A percentile compares a stretch with the other conserved stretches of the same genome.
These are phyloP conservation scores for Alnus glutinosa DNA, from an alignment of 306 rosid genomes.

Conservation along the genomic window DNA sequence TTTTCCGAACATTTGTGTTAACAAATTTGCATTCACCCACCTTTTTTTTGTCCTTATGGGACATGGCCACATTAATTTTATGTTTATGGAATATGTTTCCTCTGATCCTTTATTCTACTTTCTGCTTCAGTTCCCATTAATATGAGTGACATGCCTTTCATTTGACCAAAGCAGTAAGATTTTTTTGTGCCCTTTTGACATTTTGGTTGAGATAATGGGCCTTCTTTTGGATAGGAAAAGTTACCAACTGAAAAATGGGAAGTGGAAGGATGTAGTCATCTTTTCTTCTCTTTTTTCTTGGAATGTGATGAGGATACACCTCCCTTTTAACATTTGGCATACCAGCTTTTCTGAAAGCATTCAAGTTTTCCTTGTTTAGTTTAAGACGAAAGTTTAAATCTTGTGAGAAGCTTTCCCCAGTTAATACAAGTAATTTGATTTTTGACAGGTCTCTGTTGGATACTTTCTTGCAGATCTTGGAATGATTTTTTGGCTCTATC, in stretches of 20 bases:
- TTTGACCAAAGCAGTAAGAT: background rate
- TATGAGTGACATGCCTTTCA: background rate
- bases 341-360: background rate
- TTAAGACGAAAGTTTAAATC: background rate
- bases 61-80: background rate
- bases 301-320: background rate
- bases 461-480: slow-evolving; percentile 87
- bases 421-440: slow-evolving; percentile 35
- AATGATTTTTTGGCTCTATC: slow-evolving; percentile 89
- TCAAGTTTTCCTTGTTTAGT: background rate
- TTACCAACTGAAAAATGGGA: background rate
- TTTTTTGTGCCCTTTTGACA: background rate
- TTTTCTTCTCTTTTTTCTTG: background rate
- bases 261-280: background rate
- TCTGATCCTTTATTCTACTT: background rate
- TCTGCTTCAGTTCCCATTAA: background rate
- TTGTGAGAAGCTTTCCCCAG: background rate
- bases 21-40: background rate
- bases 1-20: background rate
- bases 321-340: background rate
- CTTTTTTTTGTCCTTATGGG: background rate
- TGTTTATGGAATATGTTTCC: background rate
- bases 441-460: slow-evolving; percentile 83
- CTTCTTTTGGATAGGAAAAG: background rate
- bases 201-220: background rate